phyloP scores from a whole-genome alignment of 2,329 filamentous ascomycete species.

The Penicillium capsulatum region DNA sequence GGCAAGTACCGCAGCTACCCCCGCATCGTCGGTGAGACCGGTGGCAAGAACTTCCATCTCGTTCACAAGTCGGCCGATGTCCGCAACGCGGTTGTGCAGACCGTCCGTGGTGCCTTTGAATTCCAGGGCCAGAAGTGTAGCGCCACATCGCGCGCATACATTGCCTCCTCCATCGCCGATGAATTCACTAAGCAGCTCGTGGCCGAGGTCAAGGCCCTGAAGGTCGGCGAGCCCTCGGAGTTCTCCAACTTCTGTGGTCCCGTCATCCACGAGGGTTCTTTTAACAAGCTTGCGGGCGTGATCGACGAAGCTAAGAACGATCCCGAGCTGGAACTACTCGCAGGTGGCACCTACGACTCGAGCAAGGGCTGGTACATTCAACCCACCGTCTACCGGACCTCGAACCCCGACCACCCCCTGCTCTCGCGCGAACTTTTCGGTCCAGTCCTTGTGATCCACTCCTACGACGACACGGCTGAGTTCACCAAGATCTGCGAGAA shows the following conservation, averaged over 20 bases:
- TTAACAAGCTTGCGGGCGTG: slow-evolving; percentile 71
- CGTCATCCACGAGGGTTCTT: slow-evolving; percentile 76
- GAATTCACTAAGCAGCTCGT: slow-evolving; percentile 65
- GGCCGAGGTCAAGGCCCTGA: slow-evolving; percentile 65
- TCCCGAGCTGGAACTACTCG: slow-evolving; percentile 65
- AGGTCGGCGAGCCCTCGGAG: slow-evolving; percentile 65
- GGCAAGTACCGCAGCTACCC: slow-evolving; percentile 82
- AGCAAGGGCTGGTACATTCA: slow-evolving; percentile 78
- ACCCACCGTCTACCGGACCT: slow-evolving; percentile 75
- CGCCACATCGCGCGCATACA: slow-evolving; percentile 74
- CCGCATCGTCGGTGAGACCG: slow-evolving; percentile 83
- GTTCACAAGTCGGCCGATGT: slow-evolving; percentile 74
- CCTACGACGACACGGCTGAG: slow-evolving; percentile 68
- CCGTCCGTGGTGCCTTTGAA: slow-evolving; percentile 81
- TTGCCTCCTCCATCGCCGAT: slow-evolving; percentile 70
- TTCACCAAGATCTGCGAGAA: slow-evolving; percentile 57
- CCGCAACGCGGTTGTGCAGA: slow-evolving; percentile 73
- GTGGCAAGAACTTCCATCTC: slow-evolving; percentile 90
- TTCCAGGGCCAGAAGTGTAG: slow-evolving; percentile 91
- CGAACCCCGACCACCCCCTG: slow-evolving; percentile 68
- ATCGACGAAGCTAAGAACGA: slow-evolving; percentile 80
- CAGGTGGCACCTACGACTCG: slow-evolving; percentile 72
- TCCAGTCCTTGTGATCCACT: slow-evolving; percentile 67
- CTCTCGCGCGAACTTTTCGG: slow-evolving; percentile 79
- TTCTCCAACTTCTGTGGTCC: slow-evolving; percentile 80